Percentiles rank a stretch among this genome's conserved stretches.
These are phyloP conservation scores for Fusarium sp. DNA, from an alignment of 2,329 filamentous ascomycete genomes.

Conservation along the genomic window DNA sequence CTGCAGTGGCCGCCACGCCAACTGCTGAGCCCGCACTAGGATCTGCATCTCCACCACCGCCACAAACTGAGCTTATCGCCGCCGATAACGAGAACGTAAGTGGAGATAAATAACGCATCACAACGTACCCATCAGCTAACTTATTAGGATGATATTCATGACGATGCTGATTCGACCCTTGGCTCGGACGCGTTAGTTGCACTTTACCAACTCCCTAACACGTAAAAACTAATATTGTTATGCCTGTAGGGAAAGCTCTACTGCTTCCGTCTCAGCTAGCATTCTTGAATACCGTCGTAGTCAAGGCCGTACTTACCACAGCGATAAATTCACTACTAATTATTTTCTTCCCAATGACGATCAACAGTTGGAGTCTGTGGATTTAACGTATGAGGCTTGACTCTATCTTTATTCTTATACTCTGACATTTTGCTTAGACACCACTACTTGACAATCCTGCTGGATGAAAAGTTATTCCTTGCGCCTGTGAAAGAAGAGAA, in stretches of 20 bases:
- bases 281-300: conserved; percentile 29
- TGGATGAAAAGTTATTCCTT: conserved; percentile 18
- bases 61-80: neutral
- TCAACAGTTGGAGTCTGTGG: conserved; percentile 29
- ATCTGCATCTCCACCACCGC: neutral
- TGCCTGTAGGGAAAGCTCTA: conserved; percentile 12
- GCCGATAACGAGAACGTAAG: conserved; percentile 4
- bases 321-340: conserved; percentile 26
- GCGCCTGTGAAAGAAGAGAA: conserved; percentile 14
- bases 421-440: conserved; percentile 7
- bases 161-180: conserved; percentile 8
- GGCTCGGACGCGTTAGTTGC: conserved; percentile 3
- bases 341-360: conserved; percentile 33
- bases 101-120: neutral
- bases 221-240: neutral
- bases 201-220: neutral
- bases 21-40: neutral
- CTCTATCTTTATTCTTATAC: rapidly evolving
- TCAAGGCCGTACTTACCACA: conserved; percentile 31
- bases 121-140: neutral
- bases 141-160: neutral
- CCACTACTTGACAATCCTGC: conserved; percentile 25
- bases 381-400: conserved; percentile 13
- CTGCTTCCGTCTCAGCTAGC: conserved; percentile 26
- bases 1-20: neutral